A percentile compares a stretch with the other conserved stretches of the same genome.
These are phyloP conservation scores for Acanthamoeba royreba DNA, from an alignment of 208 protist genomes.

Conservation along the genomic window DNA sequence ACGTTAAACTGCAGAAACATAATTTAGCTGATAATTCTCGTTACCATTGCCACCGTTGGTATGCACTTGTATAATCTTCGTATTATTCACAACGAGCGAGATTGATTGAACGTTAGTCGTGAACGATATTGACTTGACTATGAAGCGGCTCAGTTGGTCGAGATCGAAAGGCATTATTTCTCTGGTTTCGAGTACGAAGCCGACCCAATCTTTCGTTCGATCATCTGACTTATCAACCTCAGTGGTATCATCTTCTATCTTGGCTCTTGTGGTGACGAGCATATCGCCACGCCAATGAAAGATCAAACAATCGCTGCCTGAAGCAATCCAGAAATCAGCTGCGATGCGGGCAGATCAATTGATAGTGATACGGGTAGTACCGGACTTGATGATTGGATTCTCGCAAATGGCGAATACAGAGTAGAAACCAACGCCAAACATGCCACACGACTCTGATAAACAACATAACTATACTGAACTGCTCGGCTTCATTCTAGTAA, in stretches of 20 bases:
- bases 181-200: not conserved
- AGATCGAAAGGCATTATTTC: constrained; percentile 11
- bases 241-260: not conserved
- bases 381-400: constrained; percentile 38
- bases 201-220: not conserved
- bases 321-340: not conserved
- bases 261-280: not conserved
- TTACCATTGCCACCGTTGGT: not conserved
- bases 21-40: not conserved
- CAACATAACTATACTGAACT: too few relatives aligned
- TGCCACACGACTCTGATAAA: constrained; percentile 23
- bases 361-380: not conserved
- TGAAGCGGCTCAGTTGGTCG: constrained; percentile 2
- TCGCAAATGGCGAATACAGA: constrained; percentile 43
- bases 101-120: not conserved
- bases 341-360: constrained; percentile 9
- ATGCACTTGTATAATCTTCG: not conserved
- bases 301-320: not conserved
- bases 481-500: too few relatives aligned
- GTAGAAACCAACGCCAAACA: constrained; percentile 42
- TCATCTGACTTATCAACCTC: not conserved
- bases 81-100: not conserved
- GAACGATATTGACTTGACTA: constrained; percentile 13
- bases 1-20: not conserved
- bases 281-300: not conserved